Conservation (phyloP, 768 basidiomycete species). For the Serendipita sp. region DNA sequence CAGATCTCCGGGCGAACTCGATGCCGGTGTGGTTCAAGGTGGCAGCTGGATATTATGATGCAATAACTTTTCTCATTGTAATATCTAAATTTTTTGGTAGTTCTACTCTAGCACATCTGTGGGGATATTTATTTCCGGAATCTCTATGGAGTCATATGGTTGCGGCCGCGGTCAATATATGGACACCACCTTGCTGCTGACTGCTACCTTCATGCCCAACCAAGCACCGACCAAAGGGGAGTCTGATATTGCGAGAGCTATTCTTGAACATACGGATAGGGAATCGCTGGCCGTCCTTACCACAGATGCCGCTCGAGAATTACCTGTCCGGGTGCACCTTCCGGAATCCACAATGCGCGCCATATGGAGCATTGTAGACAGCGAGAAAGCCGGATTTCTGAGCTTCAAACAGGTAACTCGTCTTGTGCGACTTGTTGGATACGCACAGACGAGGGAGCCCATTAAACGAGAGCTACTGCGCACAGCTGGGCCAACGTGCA, state of each 20-base stretch:
- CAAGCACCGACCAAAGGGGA: background rate
- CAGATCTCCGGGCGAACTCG: too few relatives aligned
- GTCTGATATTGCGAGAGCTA: background rate
- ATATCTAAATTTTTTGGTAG: too few relatives aligned
- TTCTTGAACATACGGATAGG: background rate
- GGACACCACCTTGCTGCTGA: too few relatives aligned
- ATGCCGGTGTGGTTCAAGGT: too few relatives aligned
- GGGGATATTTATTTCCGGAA: too few relatives aligned
- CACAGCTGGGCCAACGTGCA: background rate
- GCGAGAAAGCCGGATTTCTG: background rate
- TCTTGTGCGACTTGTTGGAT: background rate
- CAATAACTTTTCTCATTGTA: too few relatives aligned
- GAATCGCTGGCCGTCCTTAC: background rate
- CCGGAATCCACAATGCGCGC: conserved; percentile 1
- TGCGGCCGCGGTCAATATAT: too few relatives aligned
- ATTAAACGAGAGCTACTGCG: background rate
- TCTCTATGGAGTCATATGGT: too few relatives aligned
- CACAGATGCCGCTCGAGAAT: background rate
- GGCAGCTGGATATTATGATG: too few relatives aligned
- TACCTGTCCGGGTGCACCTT: background rate
- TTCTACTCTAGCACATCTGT: too few relatives aligned
- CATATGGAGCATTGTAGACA: conserved; percentile 14
- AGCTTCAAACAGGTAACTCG: background rate
- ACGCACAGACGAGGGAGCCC: background rate
- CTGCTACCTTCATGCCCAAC: too few relatives aligned